phyloP scores from a whole-genome alignment of 495 filamentous ascomycete species.

The Penicillium ucsense region DNA sequence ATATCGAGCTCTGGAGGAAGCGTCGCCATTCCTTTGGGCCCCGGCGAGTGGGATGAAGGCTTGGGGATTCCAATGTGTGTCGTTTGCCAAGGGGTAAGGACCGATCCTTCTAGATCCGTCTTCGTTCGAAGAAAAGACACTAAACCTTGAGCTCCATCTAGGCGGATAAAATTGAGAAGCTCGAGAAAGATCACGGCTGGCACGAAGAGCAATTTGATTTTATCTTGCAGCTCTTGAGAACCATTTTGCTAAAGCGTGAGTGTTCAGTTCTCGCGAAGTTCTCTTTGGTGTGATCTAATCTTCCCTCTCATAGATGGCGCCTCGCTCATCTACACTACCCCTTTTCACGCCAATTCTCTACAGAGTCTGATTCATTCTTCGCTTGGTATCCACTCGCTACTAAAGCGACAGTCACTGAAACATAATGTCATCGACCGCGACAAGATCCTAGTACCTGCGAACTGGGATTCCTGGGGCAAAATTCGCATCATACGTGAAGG shows the following conservation, averaged over 20 bases:
- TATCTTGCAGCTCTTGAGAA: slow-evolving; percentile 78
- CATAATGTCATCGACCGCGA: slow-evolving; percentile 95
- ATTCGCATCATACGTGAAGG: slow-evolving; percentile 89
- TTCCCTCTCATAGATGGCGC: slow-evolving; percentile 57
- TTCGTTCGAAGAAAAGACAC: no score
- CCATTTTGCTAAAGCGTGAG: slow-evolving; percentile 77
- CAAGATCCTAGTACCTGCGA: slow-evolving; percentile 85
- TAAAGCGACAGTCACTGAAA: slow-evolving; percentile 74
- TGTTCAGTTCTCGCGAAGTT: neutral
- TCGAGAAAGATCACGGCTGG: slow-evolving; percentile 84
- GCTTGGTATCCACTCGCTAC: slow-evolving; percentile 78
- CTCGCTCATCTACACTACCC: slow-evolving; percentile 83
- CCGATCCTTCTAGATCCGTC: neutral
- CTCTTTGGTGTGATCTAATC: neutral
- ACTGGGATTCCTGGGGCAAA: slow-evolving; percentile 99
- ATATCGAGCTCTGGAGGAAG: slow-evolving; percentile 40
- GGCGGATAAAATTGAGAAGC: slow-evolving; percentile 80
- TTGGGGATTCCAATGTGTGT: slow-evolving; percentile 84
- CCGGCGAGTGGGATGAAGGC: slow-evolving; percentile 90
- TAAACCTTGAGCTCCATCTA: slow-evolving; percentile 15
- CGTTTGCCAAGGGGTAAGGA: slow-evolving; percentile 80
- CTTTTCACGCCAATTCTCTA: slow-evolving; percentile 66
- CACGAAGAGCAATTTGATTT: slow-evolving; percentile 92
- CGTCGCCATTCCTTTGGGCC: slow-evolving; percentile 68
- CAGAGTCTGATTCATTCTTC: slow-evolving; percentile 79